Evolutionary conservation across 495 filamentous ascomycete genomes (phyloP), one percentile per base, ranked within the genome.

Genomic region (Neurospora sp.): DNA sequence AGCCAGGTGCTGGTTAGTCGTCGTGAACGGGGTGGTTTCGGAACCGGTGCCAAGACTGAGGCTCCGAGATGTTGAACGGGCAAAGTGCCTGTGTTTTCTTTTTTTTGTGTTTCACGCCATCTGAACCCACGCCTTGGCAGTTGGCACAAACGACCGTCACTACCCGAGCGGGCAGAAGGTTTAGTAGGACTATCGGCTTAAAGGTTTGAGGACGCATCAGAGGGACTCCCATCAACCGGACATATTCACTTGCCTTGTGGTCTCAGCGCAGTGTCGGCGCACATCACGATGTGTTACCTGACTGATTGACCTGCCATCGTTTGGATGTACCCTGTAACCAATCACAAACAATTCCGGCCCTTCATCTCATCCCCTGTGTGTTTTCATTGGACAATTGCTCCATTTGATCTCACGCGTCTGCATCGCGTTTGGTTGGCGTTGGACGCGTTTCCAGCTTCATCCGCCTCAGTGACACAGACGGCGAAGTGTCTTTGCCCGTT

Each of bases 351-450:
- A 73, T 38, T 20, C 18, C 12, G 37, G 12, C 44, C 49, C 4
- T 38, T 20, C 60, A 27, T 39, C 38, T 37, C 46, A n/a, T 18
- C 8, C 27, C 16, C 11, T 11, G 42, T 37, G 39, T 42, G 18
- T 39, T 39, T 49, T 60, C 5, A 78, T 78, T 76, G 76, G 78
- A 7, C 75, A 75, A 77, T 71, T 27, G 8, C 27, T 73, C 71
- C 62, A 70, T 77, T 76, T 73, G 74, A 69, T 27, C 66, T 54
- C 35, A n/a, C 77, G 76, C 76, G 77, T 76, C 69, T 70, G 71
- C 72, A 69, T 74, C 78, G 76, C 75, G 78, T 75, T n/a, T 9
- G 11, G 72, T 39, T 76, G 73, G 78, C 74, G 75, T 72, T 46
- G 40, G 75, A 76, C 78, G 78, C 78, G 75, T 75, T 71, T 73